Evolutionary conservation across 106 monocot species (phyloP).

Genomic region (Platanthera guangdongensis): DNA sequence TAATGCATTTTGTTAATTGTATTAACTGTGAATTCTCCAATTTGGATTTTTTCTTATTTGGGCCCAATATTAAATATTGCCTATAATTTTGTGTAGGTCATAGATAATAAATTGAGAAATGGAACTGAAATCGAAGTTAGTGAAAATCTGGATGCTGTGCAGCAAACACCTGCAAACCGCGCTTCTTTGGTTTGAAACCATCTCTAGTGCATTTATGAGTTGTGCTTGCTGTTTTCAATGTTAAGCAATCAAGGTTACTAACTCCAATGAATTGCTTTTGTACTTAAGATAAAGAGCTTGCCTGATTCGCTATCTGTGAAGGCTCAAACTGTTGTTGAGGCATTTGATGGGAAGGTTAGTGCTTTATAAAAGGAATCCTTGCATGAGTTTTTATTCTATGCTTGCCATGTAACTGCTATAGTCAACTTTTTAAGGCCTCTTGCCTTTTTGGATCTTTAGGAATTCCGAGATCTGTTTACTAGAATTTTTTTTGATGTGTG

Average conservation of each 20-base stretch:
- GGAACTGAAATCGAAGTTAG: slow-evolving; percentile 47
- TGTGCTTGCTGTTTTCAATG: background rate
- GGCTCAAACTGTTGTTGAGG: slow-evolving; percentile 61
- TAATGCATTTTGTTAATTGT: background rate
- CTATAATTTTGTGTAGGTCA: slow-evolving; percentile 34
- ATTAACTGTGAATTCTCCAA: background rate
- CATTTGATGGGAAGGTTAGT: slow-evolving; percentile 79
- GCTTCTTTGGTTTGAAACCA: slow-evolving; percentile 41
- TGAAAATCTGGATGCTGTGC: slow-evolving; percentile 20
- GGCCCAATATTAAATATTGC: background rate
- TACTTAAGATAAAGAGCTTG: slow-evolving; percentile 57
- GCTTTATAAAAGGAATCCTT: background rate
- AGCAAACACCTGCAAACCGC: slow-evolving; percentile 41
- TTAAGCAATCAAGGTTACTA: background rate
- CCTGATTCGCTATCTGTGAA: slow-evolving; percentile 52
- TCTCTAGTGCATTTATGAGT: background rate
- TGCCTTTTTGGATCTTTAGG: background rate
- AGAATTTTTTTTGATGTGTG: background rate
- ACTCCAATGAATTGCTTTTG: background rate
- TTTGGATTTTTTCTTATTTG: background rate
- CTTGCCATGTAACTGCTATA: background rate
- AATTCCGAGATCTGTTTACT: background rate
- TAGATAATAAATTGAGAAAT: slow-evolving; percentile 85
- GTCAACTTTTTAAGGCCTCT: background rate
- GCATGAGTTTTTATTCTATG: background rate